These are phyloP conservation scores for Prunus salicina DNA, from an alignment of 306 rosid species.

Conservation along the genomic window DNA sequence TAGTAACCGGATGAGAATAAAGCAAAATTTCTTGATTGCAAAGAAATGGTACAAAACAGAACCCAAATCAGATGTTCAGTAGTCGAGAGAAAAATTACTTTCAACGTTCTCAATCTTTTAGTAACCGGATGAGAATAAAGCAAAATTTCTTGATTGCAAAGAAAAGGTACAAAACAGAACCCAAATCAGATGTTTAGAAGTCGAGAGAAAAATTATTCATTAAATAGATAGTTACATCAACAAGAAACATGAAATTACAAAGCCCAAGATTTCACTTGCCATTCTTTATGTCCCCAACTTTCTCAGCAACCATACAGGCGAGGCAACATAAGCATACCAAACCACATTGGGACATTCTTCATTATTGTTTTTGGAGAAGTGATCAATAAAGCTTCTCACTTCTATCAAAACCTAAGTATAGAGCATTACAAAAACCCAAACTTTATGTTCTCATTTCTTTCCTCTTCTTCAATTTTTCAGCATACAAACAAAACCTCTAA, in stretches of 20 bases:
- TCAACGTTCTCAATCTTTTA: background rate
- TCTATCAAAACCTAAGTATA: background rate
- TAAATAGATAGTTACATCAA: background rate
- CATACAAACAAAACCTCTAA: background rate
- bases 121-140: background rate
- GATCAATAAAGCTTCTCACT: background rate
- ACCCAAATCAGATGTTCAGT: background rate
- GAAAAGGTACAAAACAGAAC: background rate
- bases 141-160: background rate
- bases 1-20: background rate
- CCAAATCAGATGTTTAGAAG: background rate
- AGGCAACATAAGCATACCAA: background rate
- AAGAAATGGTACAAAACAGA: background rate
- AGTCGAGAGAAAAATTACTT: background rate
- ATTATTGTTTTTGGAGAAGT: background rate
- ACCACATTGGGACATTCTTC: background rate
- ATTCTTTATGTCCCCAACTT: background rate
- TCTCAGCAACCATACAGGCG: slow-evolving; percentile 2
- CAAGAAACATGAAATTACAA: background rate
- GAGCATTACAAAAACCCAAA: background rate
- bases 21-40: background rate
- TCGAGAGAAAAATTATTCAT: background rate
- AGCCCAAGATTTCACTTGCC: background rate
- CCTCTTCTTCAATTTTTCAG: background rate
- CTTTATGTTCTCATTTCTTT: background rate